phyloP scores from a whole-genome alignment of 1,284 basidiomycete species.

The Trichosporon faecale region DNA sequence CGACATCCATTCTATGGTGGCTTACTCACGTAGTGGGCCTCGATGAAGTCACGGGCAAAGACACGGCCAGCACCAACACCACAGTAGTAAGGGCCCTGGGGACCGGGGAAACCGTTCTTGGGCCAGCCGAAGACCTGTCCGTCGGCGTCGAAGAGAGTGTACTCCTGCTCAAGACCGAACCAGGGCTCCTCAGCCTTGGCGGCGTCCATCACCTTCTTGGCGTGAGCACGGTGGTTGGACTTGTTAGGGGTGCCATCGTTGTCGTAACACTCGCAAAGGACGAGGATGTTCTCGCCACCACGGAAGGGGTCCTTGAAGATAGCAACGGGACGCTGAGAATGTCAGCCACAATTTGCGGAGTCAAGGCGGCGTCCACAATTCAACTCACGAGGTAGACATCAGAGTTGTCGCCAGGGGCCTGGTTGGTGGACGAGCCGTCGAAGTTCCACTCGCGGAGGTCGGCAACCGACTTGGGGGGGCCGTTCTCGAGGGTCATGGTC shows the following conservation, averaged over 20 bases:
- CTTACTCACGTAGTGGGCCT: conserved; percentile 79
- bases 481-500: conserved; percentile 61
- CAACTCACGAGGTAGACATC: conserved; percentile 81
- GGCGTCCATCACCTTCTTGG: conserved; percentile 88
- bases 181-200: conserved; percentile 78
- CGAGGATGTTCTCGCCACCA: conserved; percentile 94
- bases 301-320: conserved; percentile 99
- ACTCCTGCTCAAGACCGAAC: conserved; percentile 99
- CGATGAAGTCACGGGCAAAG: conserved; percentile 96
- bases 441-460: conserved; percentile 91
- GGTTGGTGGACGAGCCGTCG: conserved; percentile 95
- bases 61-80: conserved; percentile 97
- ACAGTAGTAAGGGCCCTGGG: conserved; percentile 99
- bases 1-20: not conserved
- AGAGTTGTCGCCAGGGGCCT: conserved; percentile 91
- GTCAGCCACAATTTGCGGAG: not conserved
- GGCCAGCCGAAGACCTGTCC: conserved; percentile 94
- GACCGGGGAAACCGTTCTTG: conserved; percentile 97
- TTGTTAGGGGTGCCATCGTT: conserved; percentile 97
- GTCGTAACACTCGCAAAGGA: conserved; percentile 97
- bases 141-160: conserved; percentile 94
- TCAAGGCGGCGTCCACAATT: not conserved
- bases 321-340: conserved; percentile 70
- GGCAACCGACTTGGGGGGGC: conserved; percentile 41
- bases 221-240: conserved; percentile 90